Evolutionary conservation across 2,329 filamentous ascomycete species (phyloP), one percentile per base, ranked within the genome.

Genomic region (Fusarium lyarnte): DNA sequence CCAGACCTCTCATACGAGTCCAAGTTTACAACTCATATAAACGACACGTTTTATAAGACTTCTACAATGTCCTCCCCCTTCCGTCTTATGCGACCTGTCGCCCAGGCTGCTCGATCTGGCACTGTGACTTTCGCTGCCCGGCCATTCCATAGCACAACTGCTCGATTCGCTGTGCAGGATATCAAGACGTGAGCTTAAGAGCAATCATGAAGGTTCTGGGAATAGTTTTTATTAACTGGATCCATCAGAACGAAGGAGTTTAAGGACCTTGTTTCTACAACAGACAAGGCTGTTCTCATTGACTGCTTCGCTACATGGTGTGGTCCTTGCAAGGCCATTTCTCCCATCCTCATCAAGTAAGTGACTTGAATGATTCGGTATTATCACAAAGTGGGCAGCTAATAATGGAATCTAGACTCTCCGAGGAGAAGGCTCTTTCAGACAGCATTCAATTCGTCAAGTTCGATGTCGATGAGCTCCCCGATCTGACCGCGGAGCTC

Each of bases 281-380:
- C 80, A 61, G 83, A 90, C 78, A 87, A 86, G 58, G 82, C 93
- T 73, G 88, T 97, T 76, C 85, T 98, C 69, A 85, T 98, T 78
- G 95, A 98, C 70, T 76, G 74, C 74, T 78, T 78, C 25, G 77
- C 77, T n/a, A 69, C 70, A 27, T 98, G 95, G 95, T 98, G 95
- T 86, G 94, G 94, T 68, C 95, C 95, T 68, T 98, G 95, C 92
- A 97, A 95, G 87, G 88, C 91, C 78, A 96, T 98, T 78, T 90
- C 94, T 23, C 95, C 95, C 66, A 83, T 90, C 70, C 85, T 97
- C 64, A 73, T 74, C 55, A 74, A 77, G 76, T 81, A 75, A 63
- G 79, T 64, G 23, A 12, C 33, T 13, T 16, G 6, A 43, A 19
- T 11, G 12, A 27, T 33, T 14, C 16, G 31, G 11, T 21, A 5